These are phyloP conservation scores for Citrus maxima DNA, from an alignment of 345 rosid genomes.

Conservation along the genomic window DNA sequence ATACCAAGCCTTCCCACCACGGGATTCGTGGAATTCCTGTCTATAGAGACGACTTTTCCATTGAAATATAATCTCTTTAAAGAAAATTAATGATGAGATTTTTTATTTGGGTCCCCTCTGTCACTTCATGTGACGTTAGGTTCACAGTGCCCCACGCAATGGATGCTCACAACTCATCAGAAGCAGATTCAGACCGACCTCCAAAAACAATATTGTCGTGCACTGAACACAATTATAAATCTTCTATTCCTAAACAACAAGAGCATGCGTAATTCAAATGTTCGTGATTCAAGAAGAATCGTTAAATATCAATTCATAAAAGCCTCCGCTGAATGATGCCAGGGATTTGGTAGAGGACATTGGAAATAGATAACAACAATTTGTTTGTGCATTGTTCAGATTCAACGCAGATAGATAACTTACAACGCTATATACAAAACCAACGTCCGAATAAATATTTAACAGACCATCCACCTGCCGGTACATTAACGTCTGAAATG, in stretches of 20 bases:
- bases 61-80: no score
- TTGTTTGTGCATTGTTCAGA: conserved; percentile 4
- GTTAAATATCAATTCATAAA: conserved; percentile 13
- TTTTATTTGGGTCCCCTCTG: no score
- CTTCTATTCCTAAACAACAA: not conserved
- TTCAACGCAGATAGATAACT: conserved; percentile 8
- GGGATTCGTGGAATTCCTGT: no score
- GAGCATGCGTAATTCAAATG: not conserved
- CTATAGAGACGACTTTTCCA: no score
- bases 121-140: no score
- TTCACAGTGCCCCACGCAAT: no score
- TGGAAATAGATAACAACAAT: conserved; percentile 5
- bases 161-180: no score
- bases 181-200: no score
- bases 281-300: not conserved
- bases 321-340: conserved; percentile 13
- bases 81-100: no score
- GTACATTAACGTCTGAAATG: not conserved
- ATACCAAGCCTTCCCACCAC: no score
- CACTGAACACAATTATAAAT: not conserved
- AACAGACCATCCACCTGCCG: conserved; percentile 12
- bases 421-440: conserved; percentile 19
- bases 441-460: conserved; percentile 9
- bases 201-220: no score
- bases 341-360: conserved; percentile 18